Base-by-base conservation (phyloP, 441 rosid species). In the Populus hybrid region DNA sequence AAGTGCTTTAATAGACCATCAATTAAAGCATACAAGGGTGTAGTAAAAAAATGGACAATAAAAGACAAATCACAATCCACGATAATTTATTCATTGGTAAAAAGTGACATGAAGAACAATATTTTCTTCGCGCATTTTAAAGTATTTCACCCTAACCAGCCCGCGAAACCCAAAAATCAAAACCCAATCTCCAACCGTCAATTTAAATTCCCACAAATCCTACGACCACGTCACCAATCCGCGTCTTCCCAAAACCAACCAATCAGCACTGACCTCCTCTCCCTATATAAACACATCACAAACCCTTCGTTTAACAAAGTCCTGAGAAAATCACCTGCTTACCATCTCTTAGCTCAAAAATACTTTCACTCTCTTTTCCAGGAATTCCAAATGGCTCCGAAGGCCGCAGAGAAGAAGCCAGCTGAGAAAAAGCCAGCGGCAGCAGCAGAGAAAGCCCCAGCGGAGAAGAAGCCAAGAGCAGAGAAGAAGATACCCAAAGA, bases 401-500 rank as follows among this genome's bases (percentile, higher is more conserved):
- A 82, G 72, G 74, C 83, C 20, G 81, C 57, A 1, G 79, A 82
- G 32, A 82, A 82, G 78, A 82, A 82, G 76, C 84, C 84, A 18
- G 80, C 83, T 8, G 83, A 77, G 72, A 77, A 81, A 73, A 81
- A 78, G 57, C 81, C 73, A 18, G 73, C 66, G 3, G 66, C 28
- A 23, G 65, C 26, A 28, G 78, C 82, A 0, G 81, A 82, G 79
- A 78, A 82, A 12, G 78, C 80, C 0, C 72, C 82, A 26, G 85
- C 82, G 14, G 85, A 82, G 76, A 82, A 82, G 85, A 82, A 82
- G 77, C 81, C 81, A 0, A 35, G 79, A 26, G 84, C 84, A 5
- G 81, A 78, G 74, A 82, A 82, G 76, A 79, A 79, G 24, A 1
- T 82, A 5, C 85, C 85, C 0, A 82, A 82, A 16, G 85, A 82